Base-by-base conservation (phyloP, 2,329 filamentous ascomycete genomes). In the Fusarium paranaense region DNA sequence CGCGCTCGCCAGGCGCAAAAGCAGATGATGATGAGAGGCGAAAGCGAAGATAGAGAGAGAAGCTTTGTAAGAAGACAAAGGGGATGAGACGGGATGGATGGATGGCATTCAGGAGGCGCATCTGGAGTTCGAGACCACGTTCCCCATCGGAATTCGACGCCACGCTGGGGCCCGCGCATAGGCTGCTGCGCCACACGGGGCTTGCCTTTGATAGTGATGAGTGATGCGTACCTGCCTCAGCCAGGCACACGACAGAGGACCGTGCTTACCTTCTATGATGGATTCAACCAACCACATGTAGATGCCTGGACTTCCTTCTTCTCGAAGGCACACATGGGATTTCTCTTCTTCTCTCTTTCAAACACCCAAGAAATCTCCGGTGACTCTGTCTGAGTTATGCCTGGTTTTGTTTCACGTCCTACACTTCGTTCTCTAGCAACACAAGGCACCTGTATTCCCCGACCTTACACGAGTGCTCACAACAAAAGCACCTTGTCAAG, bases 121-220 rank as follows among this genome's bases (percentile, higher is more conserved):
- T 72, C 45, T 66, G 38, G 40, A 72, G 58, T 67, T 75, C 66
- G 63, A 75, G 72, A 75, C 70, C 72, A 75, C 72, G 72, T 75
- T 73, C 72, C 62, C 42, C 57, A 70, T 68, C 38, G 40, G 63
- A 74, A 72, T 50, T 67, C 57, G 47, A 73, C 72, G 72, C 72
- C 72, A 74, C 72, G 59, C 38, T 25, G 57, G 57, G 47, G 47
- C 47, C 30, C 64, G 35, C 50, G n/a, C 33, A 14, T 27, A 16
- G 50, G 45, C 30, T 66, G 65, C 72, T 72, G n/a, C 75, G 72
- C 72, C 72, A 75, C 72, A 69, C 64, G 45, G 50, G 64, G 52
- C 71, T 73, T 73, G 38, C 11, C 66, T 38, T 18, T 42, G 14
- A 22, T 8, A 11, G n/a, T 25, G 33, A 22, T 37, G 54, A 11